Percentiles rank a stretch among this genome's conserved stretches.
phyloP scores from a whole-genome alignment of 257 asterid genomes.

The Penstemon barbatus region DNA sequence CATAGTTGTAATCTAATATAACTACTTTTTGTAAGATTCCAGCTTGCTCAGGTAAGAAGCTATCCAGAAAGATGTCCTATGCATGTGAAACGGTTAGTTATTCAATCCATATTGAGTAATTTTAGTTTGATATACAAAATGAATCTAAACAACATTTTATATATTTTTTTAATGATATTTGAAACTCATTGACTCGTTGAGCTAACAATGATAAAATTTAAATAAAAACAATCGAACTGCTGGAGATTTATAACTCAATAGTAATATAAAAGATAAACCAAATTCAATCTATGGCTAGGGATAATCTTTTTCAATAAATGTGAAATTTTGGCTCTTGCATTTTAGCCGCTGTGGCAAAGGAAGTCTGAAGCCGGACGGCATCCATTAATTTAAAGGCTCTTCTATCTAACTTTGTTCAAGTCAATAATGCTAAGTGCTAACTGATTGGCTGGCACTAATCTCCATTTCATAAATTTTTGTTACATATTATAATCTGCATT shows the following conservation, averaged over 20 bases:
- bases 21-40: slow-evolving; percentile 22
- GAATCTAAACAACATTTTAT: too few species aligned
- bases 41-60: slow-evolving; percentile 26
- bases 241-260: slow-evolving; percentile 4
- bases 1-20: slow-evolving; percentile 26
- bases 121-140: too few species aligned
- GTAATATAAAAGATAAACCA: not conserved
- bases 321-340: slow-evolving; percentile 21
- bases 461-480: not conserved
- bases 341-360: slow-evolving; percentile 9
- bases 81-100: slow-evolving; percentile 50
- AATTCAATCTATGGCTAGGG: not conserved
- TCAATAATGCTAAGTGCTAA: slow-evolving; percentile 31
- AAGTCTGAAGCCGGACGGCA: slow-evolving; percentile 30
- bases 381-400: slow-evolving; percentile 27
- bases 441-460: slow-evolving; percentile 16
- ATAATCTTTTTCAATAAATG: slow-evolving; percentile 6
- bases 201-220: too few species aligned
- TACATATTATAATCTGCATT: slow-evolving; percentile 15
- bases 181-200: too few species aligned
- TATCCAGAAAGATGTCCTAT: slow-evolving; percentile 11
- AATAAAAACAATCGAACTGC: slow-evolving; percentile 10
- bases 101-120: too few species aligned
- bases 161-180: too few species aligned
- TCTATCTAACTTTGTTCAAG: slow-evolving; percentile 18